phyloP scores from a whole-genome alignment of 2,329 filamentous ascomycete genomes.

The Cytospora mali region DNA sequence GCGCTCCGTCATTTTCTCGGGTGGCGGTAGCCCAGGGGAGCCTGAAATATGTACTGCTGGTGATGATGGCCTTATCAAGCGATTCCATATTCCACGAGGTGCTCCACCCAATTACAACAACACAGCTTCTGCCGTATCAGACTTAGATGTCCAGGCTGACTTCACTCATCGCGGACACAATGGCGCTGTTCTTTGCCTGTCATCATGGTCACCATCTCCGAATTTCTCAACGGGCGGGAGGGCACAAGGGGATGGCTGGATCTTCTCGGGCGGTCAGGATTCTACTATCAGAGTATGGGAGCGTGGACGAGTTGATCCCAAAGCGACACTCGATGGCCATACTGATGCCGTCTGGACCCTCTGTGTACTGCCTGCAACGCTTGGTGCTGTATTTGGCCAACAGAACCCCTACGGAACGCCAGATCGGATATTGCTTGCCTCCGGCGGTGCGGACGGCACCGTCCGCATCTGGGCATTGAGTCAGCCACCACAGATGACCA shows the following conservation, averaged over 20 bases:
- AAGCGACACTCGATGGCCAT: slow-evolving; percentile 90
- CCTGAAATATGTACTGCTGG: slow-evolving; percentile 96
- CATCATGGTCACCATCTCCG: slow-evolving; percentile 83
- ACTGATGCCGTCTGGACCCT: slow-evolving; percentile 96
- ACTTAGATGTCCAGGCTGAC: slow-evolving; percentile 88
- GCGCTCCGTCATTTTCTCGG: slow-evolving; percentile 93
- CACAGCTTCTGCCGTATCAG: slow-evolving; percentile 62
- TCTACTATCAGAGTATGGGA: slow-evolving; percentile 95
- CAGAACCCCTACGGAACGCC: slow-evolving; percentile 74
- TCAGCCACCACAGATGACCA: slow-evolving; percentile 81
- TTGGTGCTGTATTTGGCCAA: slow-evolving; percentile 78
- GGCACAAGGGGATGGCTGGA: slow-evolving; percentile 92
- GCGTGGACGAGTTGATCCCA: slow-evolving; percentile 88
- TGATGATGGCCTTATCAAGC: slow-evolving; percentile 93
- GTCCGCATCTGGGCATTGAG: slow-evolving; percentile 95
- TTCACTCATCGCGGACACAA: slow-evolving; percentile 94
- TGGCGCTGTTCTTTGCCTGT: slow-evolving; percentile 84
- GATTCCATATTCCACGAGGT: slow-evolving; percentile 91
- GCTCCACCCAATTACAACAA: slow-evolving; percentile 49
- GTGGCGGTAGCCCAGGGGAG: slow-evolving; percentile 91
- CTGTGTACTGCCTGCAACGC: slow-evolving; percentile 84
- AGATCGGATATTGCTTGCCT: slow-evolving; percentile 87
- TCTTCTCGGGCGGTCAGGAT: slow-evolving; percentile 96
- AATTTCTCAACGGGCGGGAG: slow-evolving; percentile 89
- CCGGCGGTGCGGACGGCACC: slow-evolving; percentile 86